Evolutionary conservation across 495 filamentous ascomycete species (phyloP).

Genomic region (Neurospora sp.): DNA sequence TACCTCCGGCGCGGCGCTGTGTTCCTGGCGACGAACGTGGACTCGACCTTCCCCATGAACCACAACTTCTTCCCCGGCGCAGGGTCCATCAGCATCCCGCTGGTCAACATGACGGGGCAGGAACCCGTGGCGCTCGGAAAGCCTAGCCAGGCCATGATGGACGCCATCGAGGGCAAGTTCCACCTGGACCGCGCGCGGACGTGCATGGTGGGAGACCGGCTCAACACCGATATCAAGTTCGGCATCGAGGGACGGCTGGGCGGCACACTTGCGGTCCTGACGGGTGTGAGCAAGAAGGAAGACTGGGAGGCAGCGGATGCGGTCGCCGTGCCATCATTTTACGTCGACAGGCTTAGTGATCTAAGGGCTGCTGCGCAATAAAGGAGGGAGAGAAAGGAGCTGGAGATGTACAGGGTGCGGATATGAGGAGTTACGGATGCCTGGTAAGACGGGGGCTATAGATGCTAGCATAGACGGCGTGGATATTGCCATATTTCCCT

Average conservation of each 20-base stretch:
- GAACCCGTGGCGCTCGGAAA: slow-evolving; percentile 77
- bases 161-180: slow-evolving; percentile 94
- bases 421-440: not conserved
- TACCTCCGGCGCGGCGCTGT: slow-evolving; percentile 76
- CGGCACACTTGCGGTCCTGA: slow-evolving; percentile 84
- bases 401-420: not conserved
- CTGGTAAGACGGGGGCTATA: not conserved
- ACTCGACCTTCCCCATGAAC: slow-evolving; percentile 73
- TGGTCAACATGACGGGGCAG: slow-evolving; percentile 62
- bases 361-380: slow-evolving; percentile 32
- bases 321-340: slow-evolving; percentile 58
- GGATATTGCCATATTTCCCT: not conserved
- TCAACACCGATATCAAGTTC: slow-evolving; percentile 94
- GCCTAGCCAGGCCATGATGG: slow-evolving; percentile 98
- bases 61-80: slow-evolving; percentile 84
- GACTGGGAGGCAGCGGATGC: slow-evolving; percentile 60
- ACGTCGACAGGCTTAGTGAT: slow-evolving; percentile 75
- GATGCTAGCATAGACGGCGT: not conserved
- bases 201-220: slow-evolving; percentile 93
- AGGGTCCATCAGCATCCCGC: slow-evolving; percentile 67
- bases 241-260: slow-evolving; percentile 84
- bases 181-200: slow-evolving; percentile 70
- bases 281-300: slow-evolving; percentile 73
- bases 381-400: not conserved
- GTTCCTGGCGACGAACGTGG: slow-evolving; percentile 89